These are phyloP conservation scores for Saccharum officinarum DNA, from an alignment of 176 grass and related monocot genomes.

Conservation along the genomic window DNA sequence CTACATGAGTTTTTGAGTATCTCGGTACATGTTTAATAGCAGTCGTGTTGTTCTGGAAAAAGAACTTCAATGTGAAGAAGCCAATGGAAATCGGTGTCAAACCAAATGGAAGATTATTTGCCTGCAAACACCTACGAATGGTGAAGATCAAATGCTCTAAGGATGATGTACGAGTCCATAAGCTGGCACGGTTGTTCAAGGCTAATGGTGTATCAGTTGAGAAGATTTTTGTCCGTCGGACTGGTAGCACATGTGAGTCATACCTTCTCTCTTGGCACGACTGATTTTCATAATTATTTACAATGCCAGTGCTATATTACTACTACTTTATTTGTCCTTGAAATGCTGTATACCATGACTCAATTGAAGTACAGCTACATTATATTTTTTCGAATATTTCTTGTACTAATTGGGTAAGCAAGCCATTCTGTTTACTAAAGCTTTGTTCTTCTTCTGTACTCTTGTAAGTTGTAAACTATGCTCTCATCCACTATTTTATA, in stretches of 20 bases:
- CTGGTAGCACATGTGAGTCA: slow-evolving; percentile 11
- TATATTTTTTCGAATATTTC: not conserved
- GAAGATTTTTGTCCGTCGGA: slow-evolving; percentile 22
- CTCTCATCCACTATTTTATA: no score
- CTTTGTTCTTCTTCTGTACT: not conserved
- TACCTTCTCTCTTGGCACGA: not conserved
- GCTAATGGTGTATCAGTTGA: slow-evolving; percentile 21
- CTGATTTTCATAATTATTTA: not conserved
- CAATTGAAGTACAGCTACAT: not conserved
- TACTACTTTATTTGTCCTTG: not conserved
- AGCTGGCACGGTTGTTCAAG: slow-evolving; percentile 25
- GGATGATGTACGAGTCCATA: slow-evolving; percentile 35
- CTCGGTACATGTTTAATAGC: not conserved
- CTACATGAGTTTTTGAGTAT: not conserved
- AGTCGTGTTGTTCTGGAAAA: not conserved
- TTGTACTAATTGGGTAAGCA: not conserved
- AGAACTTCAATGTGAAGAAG: slow-evolving; percentile 1
- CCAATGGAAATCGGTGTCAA: not conserved
- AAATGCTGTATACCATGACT: not conserved
- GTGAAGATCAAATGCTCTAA: slow-evolving; percentile 42
- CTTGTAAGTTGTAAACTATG: not conserved
- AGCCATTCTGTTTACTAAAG: not conserved
- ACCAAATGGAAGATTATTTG: slow-evolving; percentile 22
- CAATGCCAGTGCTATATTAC: not conserved
- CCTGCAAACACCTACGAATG: slow-evolving; percentile 31